Evolutionary conservation across 1,139 yeast genomes (phyloP), one percentile per base, ranked within the genome.

Genomic region (Geotrichum restrictum): DNA sequence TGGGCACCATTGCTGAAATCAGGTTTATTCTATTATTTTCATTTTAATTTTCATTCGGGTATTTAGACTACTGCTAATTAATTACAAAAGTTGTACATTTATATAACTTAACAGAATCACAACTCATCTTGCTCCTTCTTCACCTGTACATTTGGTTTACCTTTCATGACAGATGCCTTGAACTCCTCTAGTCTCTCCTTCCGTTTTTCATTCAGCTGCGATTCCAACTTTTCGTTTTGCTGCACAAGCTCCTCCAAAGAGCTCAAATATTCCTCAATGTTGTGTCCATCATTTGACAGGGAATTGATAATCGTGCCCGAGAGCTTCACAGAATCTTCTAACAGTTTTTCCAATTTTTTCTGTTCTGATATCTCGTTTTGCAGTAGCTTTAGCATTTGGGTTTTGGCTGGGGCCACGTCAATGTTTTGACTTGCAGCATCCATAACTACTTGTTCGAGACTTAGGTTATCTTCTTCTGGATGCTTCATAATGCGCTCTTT

Each of bases 401-500:
- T n/a, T 29, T 47, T 32, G 22, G 27, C 13, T 3, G 39, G 14
- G 8, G 33, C 21, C 11, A 22, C 10, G 19, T 47, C 40, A 10
- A 40, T 22, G 16, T 32, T 29, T 5, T 39, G 33, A 21, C 13
- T 3, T 10, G 40, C 13, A 13, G 45, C 40, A 8, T 50, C 47
- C 10, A 46, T 36, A 31, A 43, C 48, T 21, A 46, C 27, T 31
- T 54, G 46, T 16, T 55, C 53, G 16, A 45, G 22, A 14, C 45
- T 44, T 13, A 21, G 38, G 34, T 34, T 48, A 41, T 46, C 54
- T 41, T 57, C 60, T 22, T 40, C 53, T 24, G 56, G 58, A 13
- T 62, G 53, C 32, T 49, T 44, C 21, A 45, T 49, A 44, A 64
- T 54, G 10, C 59, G 52, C 14, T 59, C 60, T 49, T 61, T 60